Conservation (phyloP, 805 yeast genomes). For the Candida sanyiensis region DNA sequence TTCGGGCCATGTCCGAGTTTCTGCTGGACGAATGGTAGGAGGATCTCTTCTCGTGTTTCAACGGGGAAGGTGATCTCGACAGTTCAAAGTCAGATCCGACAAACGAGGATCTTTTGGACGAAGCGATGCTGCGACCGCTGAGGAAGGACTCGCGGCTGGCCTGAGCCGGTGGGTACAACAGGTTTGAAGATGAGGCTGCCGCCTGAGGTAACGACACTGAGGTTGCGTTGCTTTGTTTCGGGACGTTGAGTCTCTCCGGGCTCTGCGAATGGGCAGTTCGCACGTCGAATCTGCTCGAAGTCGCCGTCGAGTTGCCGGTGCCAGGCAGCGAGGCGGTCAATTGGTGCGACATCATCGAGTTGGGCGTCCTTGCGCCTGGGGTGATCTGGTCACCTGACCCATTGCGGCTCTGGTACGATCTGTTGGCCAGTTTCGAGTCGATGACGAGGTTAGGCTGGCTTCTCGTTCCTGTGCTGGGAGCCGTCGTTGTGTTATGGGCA, state of each 20-base stretch:
- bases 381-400: background rate
- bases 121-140: no score
- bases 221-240: no score
- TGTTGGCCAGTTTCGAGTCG: slow-evolving; percentile 11
- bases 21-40: background rate
- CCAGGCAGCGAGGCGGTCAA: background rate
- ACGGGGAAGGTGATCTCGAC: slow-evolving; percentile 1
- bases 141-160: no score
- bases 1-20: background rate
- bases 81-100: background rate
- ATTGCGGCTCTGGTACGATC: background rate
- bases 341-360: background rate
- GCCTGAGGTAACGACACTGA: no score
- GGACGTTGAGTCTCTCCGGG: background rate
- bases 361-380: background rate
- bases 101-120: no score
- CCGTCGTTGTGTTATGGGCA: background rate
- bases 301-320: background rate
- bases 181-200: no score
- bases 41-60: background rate
- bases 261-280: slow-evolving; percentile 1
- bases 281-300: background rate
- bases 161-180: no score
- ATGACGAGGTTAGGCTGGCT: slow-evolving; percentile 6
- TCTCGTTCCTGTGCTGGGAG: background rate